phyloP scores from a whole-genome alignment of 352 stramenopile species.

The Phytophthora sojae region DNA sequence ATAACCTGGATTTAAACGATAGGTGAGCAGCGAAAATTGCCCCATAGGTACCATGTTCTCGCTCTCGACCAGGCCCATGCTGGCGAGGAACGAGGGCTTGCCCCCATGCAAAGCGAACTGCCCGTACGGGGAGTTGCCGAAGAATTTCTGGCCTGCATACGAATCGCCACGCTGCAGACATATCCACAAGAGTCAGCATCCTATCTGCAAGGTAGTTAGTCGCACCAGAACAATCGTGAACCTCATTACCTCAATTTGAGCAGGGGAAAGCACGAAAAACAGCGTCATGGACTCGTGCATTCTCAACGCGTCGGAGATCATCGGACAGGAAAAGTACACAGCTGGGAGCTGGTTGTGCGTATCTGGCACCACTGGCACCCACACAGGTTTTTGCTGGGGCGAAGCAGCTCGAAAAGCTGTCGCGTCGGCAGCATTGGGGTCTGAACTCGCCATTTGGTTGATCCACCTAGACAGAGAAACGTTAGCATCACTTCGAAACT shows the following conservation, averaged over 20 bases:
- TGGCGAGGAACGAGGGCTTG: constrained; percentile 66
- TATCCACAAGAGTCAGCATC: background rate
- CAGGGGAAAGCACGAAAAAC: constrained; percentile 66
- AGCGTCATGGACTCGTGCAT: constrained; percentile 71
- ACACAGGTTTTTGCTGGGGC: constrained; percentile 30
- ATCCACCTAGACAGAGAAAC: constrained; percentile 38
- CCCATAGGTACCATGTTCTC: constrained; percentile 23
- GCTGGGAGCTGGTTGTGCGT: constrained; percentile 40
- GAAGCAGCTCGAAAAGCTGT: constrained; percentile 23
- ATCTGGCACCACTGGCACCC: constrained; percentile 37
- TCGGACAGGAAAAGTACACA: constrained; percentile 63
- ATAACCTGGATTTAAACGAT: constrained; percentile 50
- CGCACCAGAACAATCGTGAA: background rate
- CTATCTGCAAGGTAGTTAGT: background rate
- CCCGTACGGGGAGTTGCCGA: constrained; percentile 71
- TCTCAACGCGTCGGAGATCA: constrained; percentile 38
- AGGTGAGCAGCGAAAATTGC: constrained; percentile 49
- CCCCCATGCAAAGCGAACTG: constrained; percentile 70
- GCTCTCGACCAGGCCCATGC: constrained; percentile 49
- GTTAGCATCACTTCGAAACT: background rate
- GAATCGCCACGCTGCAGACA: constrained; percentile 39
- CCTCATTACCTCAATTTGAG: constrained; percentile 48
- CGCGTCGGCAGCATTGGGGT: constrained; percentile 24
- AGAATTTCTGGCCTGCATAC: constrained; percentile 69
- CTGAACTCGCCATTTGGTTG: constrained; percentile 34